Conservation (phyloP, 805 yeast genomes). For the Kurtzmaniella cleridarum region DNA sequence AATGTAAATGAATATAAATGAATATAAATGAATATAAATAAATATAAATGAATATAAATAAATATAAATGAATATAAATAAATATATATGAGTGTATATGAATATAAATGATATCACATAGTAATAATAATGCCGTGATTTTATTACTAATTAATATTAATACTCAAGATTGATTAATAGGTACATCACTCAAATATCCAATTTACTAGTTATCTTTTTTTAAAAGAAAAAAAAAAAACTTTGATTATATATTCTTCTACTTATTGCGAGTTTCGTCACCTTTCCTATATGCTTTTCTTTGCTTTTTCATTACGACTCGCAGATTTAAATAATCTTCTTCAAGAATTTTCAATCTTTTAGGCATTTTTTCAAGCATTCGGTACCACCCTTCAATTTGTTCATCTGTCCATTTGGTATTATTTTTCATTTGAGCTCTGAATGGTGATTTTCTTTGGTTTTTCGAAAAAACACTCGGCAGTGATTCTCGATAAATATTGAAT, state of each 20-base stretch:
- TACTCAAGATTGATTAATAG: too few relatives aligned
- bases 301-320: slow-evolving; percentile 13
- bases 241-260: neutral
- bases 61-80: too few relatives aligned
- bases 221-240: too few relatives aligned
- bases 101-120: too few relatives aligned
- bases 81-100: too few relatives aligned
- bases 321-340: slow-evolving; percentile 54
- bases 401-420: slow-evolving; percentile 66
- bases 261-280: neutral
- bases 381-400: slow-evolving; percentile 96
- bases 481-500: slow-evolving; percentile 47
- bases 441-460: slow-evolving; percentile 45
- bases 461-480: slow-evolving; percentile 39
- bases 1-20: too few relatives aligned
- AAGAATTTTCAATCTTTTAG: slow-evolving; percentile 52
- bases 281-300: neutral
- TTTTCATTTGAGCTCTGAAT: slow-evolving; percentile 43
- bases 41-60: too few relatives aligned
- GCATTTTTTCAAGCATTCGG: slow-evolving; percentile 62
- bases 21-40: too few relatives aligned
- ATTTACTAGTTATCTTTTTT: too few relatives aligned
- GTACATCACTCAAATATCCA: too few relatives aligned
- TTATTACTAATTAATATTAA: too few relatives aligned
- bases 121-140: too few relatives aligned